Evolutionary conservation across 768 basidiomycete genomes (phyloP).

Genomic region (Podaxis sp.): DNA sequence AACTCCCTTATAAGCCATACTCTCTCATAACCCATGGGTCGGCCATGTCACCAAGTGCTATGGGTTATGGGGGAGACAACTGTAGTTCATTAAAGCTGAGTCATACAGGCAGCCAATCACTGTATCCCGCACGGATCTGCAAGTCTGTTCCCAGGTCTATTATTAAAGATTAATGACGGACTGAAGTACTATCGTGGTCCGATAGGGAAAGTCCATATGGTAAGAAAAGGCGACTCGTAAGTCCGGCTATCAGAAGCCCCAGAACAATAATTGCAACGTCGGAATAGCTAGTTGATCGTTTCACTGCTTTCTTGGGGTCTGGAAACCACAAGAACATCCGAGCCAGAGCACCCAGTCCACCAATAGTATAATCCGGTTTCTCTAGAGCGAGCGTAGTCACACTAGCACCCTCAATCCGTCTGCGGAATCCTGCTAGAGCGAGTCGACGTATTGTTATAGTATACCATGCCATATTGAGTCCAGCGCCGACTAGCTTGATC

Average conservation of each 20-base stretch:
- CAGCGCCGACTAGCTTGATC: constrained; percentile 63
- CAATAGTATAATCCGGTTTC: constrained; percentile 23
- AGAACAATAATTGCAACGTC: not conserved
- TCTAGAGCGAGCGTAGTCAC: not conserved
- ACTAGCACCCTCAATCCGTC: constrained; percentile 8
- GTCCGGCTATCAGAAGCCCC: not conserved
- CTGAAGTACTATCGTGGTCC: not conserved
- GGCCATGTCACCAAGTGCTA: not conserved
- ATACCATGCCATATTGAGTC: constrained; percentile 66
- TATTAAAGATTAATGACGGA: not conserved
- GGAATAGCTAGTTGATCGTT: not conserved
- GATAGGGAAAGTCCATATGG: not conserved
- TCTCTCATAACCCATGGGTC: not conserved
- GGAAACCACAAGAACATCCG: constrained; percentile 46
- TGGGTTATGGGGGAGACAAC: not conserved
- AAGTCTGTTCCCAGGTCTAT: not conserved
- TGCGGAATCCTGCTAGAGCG: constrained; percentile 21
- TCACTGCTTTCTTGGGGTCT: not conserved
- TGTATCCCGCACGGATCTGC: not conserved
- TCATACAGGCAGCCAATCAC: no score
- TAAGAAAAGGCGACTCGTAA: not conserved
- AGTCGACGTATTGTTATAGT: constrained; percentile 50
- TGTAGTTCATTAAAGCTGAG: not conserved
- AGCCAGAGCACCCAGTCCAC: constrained; percentile 32
- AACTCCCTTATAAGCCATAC: not conserved